A percentile compares a stretch with the other conserved stretches of the same genome.
These are phyloP conservation scores for Backusella luteola DNA, from an alignment of 192 early-diverging fungal species.

Conservation along the genomic window DNA sequence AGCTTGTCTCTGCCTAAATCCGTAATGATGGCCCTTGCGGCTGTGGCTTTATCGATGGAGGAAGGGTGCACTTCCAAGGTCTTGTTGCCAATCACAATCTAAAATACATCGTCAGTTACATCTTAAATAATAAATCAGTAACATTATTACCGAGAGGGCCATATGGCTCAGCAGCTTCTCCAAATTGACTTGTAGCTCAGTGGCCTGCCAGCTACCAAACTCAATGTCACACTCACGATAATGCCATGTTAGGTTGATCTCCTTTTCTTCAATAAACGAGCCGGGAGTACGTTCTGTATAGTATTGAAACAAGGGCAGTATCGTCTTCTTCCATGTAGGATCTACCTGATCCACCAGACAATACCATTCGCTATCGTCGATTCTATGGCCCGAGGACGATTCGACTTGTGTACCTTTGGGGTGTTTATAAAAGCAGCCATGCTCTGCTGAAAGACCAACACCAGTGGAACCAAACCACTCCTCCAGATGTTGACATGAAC, in stretches of 20 bases:
- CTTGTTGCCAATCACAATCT: conserved; percentile 95
- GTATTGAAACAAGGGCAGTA: conserved; percentile 93
- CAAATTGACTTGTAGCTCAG: conserved; percentile 95
- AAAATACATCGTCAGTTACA: background rate
- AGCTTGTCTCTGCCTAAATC: conserved; percentile 55
- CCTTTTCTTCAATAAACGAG: conserved; percentile 98
- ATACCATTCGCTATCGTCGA: conserved; percentile 76
- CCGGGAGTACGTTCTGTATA: conserved; percentile 98
- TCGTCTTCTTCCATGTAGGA: conserved; percentile 87
- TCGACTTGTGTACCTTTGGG: conserved; percentile 61
- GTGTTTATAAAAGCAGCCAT: conserved; percentile 97
- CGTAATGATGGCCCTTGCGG: conserved; percentile 82
- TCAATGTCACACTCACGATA: conserved; percentile 94
- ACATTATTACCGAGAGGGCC: conserved; percentile 69
- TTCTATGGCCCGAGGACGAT: conserved; percentile 49
- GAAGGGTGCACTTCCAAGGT: conserved; percentile 95
- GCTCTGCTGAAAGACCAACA: conserved; percentile 95
- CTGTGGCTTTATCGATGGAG: conserved; percentile 88
- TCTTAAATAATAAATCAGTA: background rate
- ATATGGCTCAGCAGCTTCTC: conserved; percentile 93
- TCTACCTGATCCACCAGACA: conserved; percentile 87
- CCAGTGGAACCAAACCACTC: conserved; percentile 85
- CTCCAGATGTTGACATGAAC: conserved; percentile 87
- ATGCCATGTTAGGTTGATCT: conserved; percentile 98
- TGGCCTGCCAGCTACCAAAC: conserved; percentile 97